Evolutionary conservation across 306 rosid species (phyloP).

Genomic region (Vigna radiata): DNA sequence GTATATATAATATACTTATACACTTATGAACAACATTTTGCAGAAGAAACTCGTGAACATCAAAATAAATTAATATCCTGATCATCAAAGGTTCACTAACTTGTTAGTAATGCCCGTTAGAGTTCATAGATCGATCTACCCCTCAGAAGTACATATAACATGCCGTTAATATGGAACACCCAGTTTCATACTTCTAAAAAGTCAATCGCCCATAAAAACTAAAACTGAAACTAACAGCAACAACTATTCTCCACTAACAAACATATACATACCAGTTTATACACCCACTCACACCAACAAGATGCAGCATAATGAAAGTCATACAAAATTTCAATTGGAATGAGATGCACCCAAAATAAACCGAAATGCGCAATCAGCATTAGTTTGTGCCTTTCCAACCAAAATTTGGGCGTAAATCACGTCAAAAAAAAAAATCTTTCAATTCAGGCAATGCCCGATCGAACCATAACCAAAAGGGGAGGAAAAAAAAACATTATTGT

Average conservation of each 20-base stretch:
- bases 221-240: neutral
- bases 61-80: neutral
- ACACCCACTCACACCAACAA: neutral
- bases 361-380: slow-evolving; percentile 5
- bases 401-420: neutral
- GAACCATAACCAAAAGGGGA: no score
- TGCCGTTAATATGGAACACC: neutral
- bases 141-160: neutral
- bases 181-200: slow-evolving; percentile 2
- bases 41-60: neutral
- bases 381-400: neutral
- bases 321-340: neutral
- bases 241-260: neutral
- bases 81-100: neutral
- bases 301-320: neutral
- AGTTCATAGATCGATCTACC: neutral
- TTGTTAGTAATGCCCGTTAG: neutral
- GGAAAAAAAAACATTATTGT: no score
- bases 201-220: neutral
- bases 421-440: no score
- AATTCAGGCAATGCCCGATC: neutral
- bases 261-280: neutral
- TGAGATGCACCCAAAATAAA: neutral
- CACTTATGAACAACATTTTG: neutral
- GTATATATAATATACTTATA: neutral